Percentiles rank a stretch among this genome's conserved stretches.
These are phyloP conservation scores for Podaxis rugospora DNA, from an alignment of 768 basidiomycete genomes.

Conservation along the genomic window DNA sequence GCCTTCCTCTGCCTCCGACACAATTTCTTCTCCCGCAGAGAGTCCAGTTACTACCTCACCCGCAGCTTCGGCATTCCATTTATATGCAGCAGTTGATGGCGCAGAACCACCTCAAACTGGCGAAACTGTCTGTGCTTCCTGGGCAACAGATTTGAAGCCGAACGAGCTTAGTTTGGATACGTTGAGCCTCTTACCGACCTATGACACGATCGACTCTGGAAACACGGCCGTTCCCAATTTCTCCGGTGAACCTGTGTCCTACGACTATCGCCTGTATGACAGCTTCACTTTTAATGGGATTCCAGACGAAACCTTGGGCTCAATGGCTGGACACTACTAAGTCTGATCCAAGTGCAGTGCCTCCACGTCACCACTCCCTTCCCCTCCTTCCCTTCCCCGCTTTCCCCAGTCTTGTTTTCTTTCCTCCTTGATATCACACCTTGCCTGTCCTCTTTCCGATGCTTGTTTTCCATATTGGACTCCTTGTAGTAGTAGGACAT, in stretches of 20 bases:
- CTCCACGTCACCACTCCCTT: too few species aligned
- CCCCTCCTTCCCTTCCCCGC: background rate
- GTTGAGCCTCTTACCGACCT: slow-evolving; percentile 17
- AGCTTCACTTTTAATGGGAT: slow-evolving; percentile 21
- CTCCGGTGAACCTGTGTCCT: slow-evolving; percentile 18
- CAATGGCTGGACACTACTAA: slow-evolving; percentile 21
- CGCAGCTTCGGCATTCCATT: slow-evolving; percentile 20
- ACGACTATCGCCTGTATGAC: slow-evolving; percentile 27
- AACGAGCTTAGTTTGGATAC: slow-evolving; percentile 17
- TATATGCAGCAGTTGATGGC: slow-evolving; percentile 12
- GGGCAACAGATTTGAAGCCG: slow-evolving; percentile 16
- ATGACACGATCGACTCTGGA: slow-evolving; percentile 16
- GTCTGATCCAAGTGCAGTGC: slow-evolving; percentile 11
- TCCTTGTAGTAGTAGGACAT: background rate
- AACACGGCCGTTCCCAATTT: background rate
- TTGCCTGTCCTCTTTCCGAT: too few species aligned
- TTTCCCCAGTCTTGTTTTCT: background rate
- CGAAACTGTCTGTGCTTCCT: slow-evolving; percentile 10
- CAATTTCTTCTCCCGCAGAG: slow-evolving; percentile 30
- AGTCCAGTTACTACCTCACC: slow-evolving; percentile 22
- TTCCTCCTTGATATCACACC: background rate
- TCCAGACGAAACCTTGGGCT: slow-evolving; percentile 21
- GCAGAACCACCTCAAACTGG: slow-evolving; percentile 5
- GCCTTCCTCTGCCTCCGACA: slow-evolving; percentile 22
- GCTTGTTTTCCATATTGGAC: background rate